Conservation (phyloP, 1,139 yeast species). For the Geotrichum citri-aurantii region DNA sequence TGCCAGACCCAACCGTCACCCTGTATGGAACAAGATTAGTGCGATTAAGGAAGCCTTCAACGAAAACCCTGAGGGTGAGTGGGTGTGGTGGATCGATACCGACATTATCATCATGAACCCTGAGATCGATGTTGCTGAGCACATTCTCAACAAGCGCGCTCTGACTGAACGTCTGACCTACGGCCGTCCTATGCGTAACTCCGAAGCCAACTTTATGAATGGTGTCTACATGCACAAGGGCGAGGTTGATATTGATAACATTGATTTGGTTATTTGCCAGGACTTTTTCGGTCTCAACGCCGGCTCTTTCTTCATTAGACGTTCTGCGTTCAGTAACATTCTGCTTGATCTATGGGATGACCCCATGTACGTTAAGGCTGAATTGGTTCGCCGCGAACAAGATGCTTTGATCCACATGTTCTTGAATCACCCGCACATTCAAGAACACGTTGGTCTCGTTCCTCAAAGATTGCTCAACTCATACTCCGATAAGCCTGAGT, state of each 20-base stretch:
- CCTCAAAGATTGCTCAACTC: conserved; percentile 36
- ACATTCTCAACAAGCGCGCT: conserved; percentile 30
- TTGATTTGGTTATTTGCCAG: conserved; percentile 30
- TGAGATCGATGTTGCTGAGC: conserved; percentile 30
- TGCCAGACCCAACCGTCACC: conserved; percentile 17
- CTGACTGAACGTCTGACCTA: conserved; percentile 26
- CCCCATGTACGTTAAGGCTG: conserved; percentile 19
- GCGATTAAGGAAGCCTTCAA: conserved; percentile 32
- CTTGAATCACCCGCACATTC: conserved; percentile 23
- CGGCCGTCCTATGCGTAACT: conserved; percentile 20
- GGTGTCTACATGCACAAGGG: conserved; percentile 19
- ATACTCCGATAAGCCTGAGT: conserved; percentile 24
- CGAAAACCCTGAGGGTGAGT: conserved; percentile 31
- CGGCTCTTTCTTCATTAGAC: conserved; percentile 36
- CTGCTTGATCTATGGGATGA: conserved; percentile 29
- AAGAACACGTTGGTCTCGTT: conserved; percentile 34
- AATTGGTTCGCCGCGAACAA: conserved; percentile 22
- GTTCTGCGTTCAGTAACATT: conserved; percentile 26
- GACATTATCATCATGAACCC: conserved; percentile 34
- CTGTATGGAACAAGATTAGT: conserved; percentile 32
- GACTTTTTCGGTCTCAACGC: conserved; percentile 35
- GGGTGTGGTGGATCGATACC: conserved; percentile 37
- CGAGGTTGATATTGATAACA: conserved; percentile 23
- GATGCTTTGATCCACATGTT: conserved; percentile 24
- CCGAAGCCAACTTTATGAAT: conserved; percentile 23